Evolutionary conservation across 768 basidiomycete genomes (phyloP).

Genomic region (Gloeopeniophorella convolvens): DNA sequence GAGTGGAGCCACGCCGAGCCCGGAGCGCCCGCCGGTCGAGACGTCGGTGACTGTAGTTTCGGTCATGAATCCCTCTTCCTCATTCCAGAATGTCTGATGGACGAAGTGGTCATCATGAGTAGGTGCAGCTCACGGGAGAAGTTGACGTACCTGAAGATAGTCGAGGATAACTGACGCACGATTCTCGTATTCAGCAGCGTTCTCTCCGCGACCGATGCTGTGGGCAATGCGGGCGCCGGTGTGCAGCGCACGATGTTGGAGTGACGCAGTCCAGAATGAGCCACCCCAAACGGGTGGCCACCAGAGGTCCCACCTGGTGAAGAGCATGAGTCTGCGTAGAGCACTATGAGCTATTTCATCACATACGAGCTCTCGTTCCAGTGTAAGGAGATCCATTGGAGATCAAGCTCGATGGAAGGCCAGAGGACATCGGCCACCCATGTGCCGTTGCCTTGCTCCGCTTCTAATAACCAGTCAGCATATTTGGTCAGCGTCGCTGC

Average conservation of each 20-base stretch:
- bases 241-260: slow-evolving; percentile 12
- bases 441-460: slow-evolving; percentile 6
- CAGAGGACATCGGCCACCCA: slow-evolving; percentile 14
- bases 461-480: slow-evolving; percentile 9
- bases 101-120: no score
- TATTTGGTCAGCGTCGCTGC: slow-evolving; percentile 10
- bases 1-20: slow-evolving; percentile 27
- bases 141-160: slow-evolving; percentile 3
- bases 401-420: slow-evolving; percentile 12
- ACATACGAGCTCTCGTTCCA: slow-evolving; percentile 8
- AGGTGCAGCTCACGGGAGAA: not conserved
- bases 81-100: slow-evolving; percentile 25
- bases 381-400: slow-evolving; percentile 3
- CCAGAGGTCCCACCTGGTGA: slow-evolving; percentile 8
- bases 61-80: slow-evolving; percentile 3
- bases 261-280: slow-evolving; percentile 12
- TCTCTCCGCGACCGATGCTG: slow-evolving; percentile 1
- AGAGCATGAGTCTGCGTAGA: not conserved
- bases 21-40: slow-evolving; percentile 22
- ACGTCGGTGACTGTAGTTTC: slow-evolving; percentile 23
- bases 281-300: slow-evolving; percentile 14
- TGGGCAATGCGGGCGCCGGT: slow-evolving; percentile 2
- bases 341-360: not conserved
- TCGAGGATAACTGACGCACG: slow-evolving; percentile 4
- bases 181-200: not conserved